Evolutionary conservation across 2,329 filamentous ascomycete genomes (phyloP).

Genomic region (Coleophoma crateriformis): DNA sequence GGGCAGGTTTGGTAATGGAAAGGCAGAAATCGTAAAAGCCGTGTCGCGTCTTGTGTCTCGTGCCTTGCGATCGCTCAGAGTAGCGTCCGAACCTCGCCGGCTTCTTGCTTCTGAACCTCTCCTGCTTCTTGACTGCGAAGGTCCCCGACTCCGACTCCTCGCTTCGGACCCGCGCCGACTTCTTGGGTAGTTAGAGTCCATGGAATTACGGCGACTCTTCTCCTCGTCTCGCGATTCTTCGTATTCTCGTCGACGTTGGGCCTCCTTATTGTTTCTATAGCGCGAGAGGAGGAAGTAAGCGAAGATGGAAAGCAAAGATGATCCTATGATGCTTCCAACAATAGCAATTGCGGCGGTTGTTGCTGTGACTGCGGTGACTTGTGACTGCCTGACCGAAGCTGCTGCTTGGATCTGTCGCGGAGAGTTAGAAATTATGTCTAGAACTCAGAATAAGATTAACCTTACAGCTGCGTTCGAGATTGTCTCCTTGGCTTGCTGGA

Average conservation of each 20-base stretch:
- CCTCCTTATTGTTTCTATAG: not conserved
- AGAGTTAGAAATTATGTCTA: not conserved
- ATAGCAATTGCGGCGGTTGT: conserved; percentile 31
- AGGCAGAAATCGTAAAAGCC: not conserved
- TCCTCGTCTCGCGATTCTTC: not conserved
- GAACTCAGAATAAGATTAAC: not conserved
- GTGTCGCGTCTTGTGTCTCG: not conserved
- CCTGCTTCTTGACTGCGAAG: not conserved
- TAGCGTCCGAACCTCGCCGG: not conserved
- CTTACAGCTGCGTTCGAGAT: not conserved
- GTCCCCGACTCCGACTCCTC: not conserved
- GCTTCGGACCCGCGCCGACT: not conserved
- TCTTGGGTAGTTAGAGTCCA: not conserved
- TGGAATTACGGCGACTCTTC: not conserved
- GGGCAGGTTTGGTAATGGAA: not conserved
- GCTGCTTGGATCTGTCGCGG: not conserved
- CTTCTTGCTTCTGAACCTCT: not conserved
- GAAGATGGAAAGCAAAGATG: conserved; percentile 27
- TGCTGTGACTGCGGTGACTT: conserved; percentile 29
- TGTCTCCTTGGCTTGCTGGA: conserved; percentile 1
- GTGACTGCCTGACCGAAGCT: conserved; percentile 10
- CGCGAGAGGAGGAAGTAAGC: conserved; percentile 27
- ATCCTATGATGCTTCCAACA: conserved; percentile 30
- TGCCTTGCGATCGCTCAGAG: not conserved
- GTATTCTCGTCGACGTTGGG: not conserved